Base-by-base conservation (phyloP, 805 yeast species). In the Candida alai region DNA sequence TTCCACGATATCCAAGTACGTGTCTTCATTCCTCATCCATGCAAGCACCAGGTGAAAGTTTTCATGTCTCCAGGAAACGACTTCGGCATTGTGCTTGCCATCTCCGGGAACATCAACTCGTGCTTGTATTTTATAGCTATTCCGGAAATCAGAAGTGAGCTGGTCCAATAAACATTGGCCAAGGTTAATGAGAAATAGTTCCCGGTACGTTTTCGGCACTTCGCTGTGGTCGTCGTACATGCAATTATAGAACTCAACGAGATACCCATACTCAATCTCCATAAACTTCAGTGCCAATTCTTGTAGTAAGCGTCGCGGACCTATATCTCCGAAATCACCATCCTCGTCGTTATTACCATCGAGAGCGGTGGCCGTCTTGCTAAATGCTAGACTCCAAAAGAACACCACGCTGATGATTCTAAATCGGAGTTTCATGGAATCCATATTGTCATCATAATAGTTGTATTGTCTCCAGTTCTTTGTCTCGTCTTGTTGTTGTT, bases 351-450 rank as follows among this genome's bases (percentile, higher is more conserved):
- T n/a, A 7, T 11, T 7, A 9, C 39, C 38, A 28, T 37, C 41
- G n/a, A n/a, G n/a, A n/a, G n/a, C n/a, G 7, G 5, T 5, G 4
- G 37, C 32, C n/a, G 2, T 2, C 9, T 12, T 7, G 17, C 27
- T 32, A 32, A 33, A 37, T n/a, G 28, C 13, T 17, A 24, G 19
- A 13, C 52, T 39, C 36, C 54, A 36, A 30, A 45, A 45, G 34
- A 45, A 54, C 1, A 49, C 39, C 23, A 51, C 28, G 11, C 35
- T 19, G 4, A 44, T 17, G 13, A 56, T 40, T 19, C 44, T 48
- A 37, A 44, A 48, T n/a, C 68, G 47, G 4, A 56, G 32, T 8
- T 19, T 19, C 56, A 60, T 52, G 1, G 65, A 57, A 23, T 50
- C 53, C 34, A 44, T 24, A 36, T 54, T 56, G 36, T 58, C 65